These are phyloP conservation scores for Vaccinium darrowii DNA, from an alignment of 148 eudicot species.

Conservation along the genomic window DNA sequence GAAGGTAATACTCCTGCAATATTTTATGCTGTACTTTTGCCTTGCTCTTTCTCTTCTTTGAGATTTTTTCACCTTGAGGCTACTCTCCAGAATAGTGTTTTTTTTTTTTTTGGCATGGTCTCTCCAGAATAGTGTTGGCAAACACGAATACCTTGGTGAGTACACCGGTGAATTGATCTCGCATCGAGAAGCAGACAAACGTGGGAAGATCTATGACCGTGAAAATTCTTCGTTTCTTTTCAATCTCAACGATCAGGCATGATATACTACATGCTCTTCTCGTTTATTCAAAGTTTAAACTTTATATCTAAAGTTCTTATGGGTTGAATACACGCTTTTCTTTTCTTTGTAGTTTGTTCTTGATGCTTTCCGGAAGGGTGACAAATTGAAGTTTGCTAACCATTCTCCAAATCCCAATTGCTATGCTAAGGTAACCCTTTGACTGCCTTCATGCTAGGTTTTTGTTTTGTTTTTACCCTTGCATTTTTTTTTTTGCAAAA, in stretches of 20 bases:
- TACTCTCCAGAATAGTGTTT: not conserved
- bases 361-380: constrained; percentile 95
- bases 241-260: constrained; percentile 89
- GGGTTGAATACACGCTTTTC: not conserved
- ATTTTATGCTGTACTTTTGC: not conserved
- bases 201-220: constrained; percentile 97
- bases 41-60: not conserved
- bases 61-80: constrained; percentile 21
- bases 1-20: constrained; percentile 49
- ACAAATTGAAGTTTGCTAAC: constrained; percentile 94
- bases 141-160: constrained; percentile 97
- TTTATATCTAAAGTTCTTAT: not conserved
- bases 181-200: constrained; percentile 96
- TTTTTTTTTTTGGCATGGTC: not conserved
- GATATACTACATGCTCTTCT: not conserved
- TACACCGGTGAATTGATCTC: constrained; percentile 98
- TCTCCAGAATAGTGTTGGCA: constrained; percentile 74
- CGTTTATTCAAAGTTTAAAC: not conserved
- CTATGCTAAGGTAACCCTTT: constrained; percentile 73
- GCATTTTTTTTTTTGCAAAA: not conserved
- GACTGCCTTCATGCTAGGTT: not conserved
- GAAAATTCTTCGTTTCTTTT: constrained; percentile 93
- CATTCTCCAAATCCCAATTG: constrained; percentile 97
- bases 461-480: constrained; percentile 3
- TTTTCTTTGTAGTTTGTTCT: constrained; percentile 70